Conservation (phyloP, 2,329 filamentous ascomycete species). For the Xylariaceae sp. region DNA sequence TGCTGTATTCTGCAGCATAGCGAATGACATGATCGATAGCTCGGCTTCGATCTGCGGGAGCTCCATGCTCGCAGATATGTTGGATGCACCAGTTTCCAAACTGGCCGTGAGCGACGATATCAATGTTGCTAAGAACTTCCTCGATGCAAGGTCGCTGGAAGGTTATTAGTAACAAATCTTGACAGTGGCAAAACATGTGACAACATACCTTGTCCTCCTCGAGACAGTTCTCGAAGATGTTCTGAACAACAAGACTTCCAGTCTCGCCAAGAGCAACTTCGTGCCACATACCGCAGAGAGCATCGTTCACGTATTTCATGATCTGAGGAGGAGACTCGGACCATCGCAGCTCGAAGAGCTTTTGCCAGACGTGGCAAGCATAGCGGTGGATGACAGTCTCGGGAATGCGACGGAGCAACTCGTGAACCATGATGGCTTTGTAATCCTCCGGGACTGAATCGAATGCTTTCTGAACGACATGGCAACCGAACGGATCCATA, state of each 20-base stretch:
- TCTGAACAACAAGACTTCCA: constrained; percentile 95
- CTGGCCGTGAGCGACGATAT: constrained; percentile 94
- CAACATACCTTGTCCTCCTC: constrained; percentile 89
- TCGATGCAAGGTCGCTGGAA: constrained; percentile 91
- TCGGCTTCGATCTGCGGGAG: constrained; percentile 83
- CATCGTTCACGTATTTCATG: constrained; percentile 97
- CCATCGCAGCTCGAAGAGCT: constrained; percentile 97
- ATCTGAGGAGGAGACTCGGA: constrained; percentile 92
- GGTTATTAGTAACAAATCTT: constrained; percentile 12
- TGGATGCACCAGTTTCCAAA: constrained; percentile 99
- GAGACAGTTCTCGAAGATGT: constrained; percentile 98
- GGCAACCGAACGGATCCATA: constrained; percentile 98
- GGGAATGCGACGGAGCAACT: constrained; percentile 88
- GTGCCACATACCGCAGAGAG: constrained; percentile 95
- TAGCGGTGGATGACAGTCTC: constrained; percentile 99
- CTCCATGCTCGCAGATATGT: constrained; percentile 96
- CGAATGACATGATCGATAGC: constrained; percentile 94
- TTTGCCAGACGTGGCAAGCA: constrained; percentile 99
- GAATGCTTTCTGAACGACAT: constrained; percentile 98
- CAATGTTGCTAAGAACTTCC: constrained; percentile 91
- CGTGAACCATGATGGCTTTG: constrained; percentile 98
- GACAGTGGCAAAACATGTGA: background rate
- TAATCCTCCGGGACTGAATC: constrained; percentile 97
- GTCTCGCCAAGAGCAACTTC: constrained; percentile 97
- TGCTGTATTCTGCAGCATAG: constrained; percentile 93